Evolutionary conservation across 2,329 filamentous ascomycete species (phyloP), one percentile per base, ranked within the genome.

Genomic region (Tricladium varicosporioides): DNA sequence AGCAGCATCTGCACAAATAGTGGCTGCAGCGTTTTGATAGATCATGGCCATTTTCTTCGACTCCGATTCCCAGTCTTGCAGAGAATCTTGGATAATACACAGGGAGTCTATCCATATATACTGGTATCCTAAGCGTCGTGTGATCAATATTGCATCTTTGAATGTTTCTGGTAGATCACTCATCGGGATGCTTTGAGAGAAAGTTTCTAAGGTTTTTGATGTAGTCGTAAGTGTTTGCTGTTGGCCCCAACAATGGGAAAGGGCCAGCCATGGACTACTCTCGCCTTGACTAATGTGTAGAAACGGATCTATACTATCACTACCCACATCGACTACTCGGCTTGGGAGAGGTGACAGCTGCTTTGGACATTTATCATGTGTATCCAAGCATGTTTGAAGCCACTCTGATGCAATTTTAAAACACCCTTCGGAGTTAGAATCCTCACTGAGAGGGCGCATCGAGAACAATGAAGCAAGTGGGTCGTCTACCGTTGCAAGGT

Each of bases 321-420:
- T 42, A 1, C 46, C 44, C 5, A 58, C 56, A 47, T 54, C 56
- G 22, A 58, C 46, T 2, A 58, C 46, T 44, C 56, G 31, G 45
- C 16, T 49, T 32, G 56, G 51, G 40, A 58, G 40, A 45, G 45
- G 19, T 5, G 50, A 43, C 40, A 45, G 18, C 36, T 45, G 40
- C 15, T 45, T 52, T 7, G 50, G 32, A 13, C 50, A 52, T 22
- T 52, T 36, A 3, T 22, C 36, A 45, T 52, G 50, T 45, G 33
- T 45, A 13, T 43, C 18, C 10, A 52, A 45, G 18, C 50, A 52
- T 2, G 2, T 45, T 44, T 52, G 33, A 45, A 52, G 32, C 50
- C 50, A 52, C 15, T 52, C 4, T 5, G 36, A 45, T 43, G 18
- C 36, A 8, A 45, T 22, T 32, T 43, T 7, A 31, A 45, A 52